These are phyloP conservation scores for Stachybotrys chlorohalonatus DNA, from an alignment of 2,329 filamentous ascomycete species.

Conservation along the genomic window DNA sequence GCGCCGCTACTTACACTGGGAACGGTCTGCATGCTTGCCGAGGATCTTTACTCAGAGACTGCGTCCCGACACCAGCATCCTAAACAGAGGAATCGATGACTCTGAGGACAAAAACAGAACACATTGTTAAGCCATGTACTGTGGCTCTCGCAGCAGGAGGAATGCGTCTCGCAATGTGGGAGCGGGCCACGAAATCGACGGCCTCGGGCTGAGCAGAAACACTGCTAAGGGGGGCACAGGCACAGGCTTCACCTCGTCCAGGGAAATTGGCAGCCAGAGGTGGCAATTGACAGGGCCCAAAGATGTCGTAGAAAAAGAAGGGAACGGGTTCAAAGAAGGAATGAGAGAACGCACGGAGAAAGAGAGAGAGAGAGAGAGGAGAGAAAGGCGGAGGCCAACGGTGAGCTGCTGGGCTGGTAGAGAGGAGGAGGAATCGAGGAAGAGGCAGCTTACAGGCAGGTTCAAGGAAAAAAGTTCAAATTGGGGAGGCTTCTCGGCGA, in stretches of 20 bases:
- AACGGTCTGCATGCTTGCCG: constrained; percentile 44
- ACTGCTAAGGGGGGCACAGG: background rate
- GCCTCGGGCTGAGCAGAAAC: background rate
- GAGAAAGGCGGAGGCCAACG: background rate
- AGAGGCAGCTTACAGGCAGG: background rate
- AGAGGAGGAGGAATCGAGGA: background rate
- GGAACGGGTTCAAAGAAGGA: background rate
- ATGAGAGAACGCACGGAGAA: background rate
- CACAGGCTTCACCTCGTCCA: background rate
- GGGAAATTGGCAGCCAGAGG: background rate
- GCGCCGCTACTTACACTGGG: constrained; percentile 33
- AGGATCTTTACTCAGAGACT: constrained; percentile 27
- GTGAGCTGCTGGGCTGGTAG: background rate
- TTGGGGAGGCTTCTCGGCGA: background rate
- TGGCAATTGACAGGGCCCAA: background rate
- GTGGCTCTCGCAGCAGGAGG: background rate
- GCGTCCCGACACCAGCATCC: constrained; percentile 25
- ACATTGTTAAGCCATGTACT: constrained; percentile 15
- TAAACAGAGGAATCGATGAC: constrained; percentile 18
- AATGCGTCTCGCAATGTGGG: background rate
- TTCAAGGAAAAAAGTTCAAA: background rate
- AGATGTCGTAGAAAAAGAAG: no score
- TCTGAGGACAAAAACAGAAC: constrained; percentile 15
- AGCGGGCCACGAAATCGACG: background rate
- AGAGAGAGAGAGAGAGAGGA: background rate